These are phyloP conservation scores for Diplodia scrobiculata DNA, from an alignment of 2,329 filamentous ascomycete genomes.

Conservation along the genomic window DNA sequence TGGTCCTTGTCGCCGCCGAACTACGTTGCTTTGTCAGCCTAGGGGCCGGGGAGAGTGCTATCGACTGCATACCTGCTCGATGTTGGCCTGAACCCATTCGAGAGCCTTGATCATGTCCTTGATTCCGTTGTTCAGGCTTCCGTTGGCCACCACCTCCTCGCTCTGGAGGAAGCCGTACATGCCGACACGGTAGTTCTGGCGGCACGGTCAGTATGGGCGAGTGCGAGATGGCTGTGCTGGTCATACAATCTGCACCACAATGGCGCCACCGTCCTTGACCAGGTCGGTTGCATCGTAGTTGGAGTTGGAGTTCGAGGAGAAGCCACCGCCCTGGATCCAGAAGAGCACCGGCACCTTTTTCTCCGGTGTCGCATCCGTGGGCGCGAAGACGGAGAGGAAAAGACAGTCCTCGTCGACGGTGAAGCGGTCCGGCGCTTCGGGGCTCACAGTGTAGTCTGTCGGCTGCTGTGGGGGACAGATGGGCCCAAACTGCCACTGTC, in stretches of 20 bases:
- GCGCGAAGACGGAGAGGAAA: constrained; percentile 55
- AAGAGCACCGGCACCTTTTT: constrained; percentile 51
- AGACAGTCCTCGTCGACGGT: constrained; percentile 51
- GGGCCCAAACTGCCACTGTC: constrained; percentile 32
- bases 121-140: constrained; percentile 56
- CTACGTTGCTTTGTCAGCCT: constrained; percentile 23
- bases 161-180: constrained; percentile 63
- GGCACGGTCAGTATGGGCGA: background rate
- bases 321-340: constrained; percentile 61
- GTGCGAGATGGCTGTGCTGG: background rate
- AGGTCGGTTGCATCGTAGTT: constrained; percentile 58
- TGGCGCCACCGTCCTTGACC: constrained; percentile 61
- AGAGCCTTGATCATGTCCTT: constrained; percentile 56
- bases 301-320: constrained; percentile 51
- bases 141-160: constrained; percentile 57
- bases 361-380: constrained; percentile 39
- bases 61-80: constrained; percentile 36
- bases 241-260: constrained; percentile 55
- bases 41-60: background rate
- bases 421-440: constrained; percentile 31
- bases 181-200: constrained; percentile 60
- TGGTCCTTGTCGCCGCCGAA: constrained; percentile 54
- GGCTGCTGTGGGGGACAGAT: constrained; percentile 41
- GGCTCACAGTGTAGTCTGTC: constrained; percentile 33
- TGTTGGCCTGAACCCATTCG: constrained; percentile 52